A percentile compares a stretch with the other conserved stretches of the same genome.
Conservation (phyloP, 352 stramenopile species). For the Phytophthora cactorum region DNA sequence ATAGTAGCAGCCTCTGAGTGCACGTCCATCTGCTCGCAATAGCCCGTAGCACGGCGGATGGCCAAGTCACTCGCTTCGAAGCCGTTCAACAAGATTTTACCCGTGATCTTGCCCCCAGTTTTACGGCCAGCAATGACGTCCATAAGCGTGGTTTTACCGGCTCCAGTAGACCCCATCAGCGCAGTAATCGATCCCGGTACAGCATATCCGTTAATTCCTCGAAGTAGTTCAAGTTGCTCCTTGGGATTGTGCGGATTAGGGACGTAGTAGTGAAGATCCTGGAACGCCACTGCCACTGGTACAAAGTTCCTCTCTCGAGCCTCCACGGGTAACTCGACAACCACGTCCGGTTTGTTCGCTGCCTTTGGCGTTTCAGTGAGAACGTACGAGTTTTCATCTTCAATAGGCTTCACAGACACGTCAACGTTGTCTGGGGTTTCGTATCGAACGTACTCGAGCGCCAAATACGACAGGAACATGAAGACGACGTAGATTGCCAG, state of each 20-base stretch:
- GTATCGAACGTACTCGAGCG: conserved; percentile 17
- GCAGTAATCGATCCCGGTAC: conserved; percentile 15
- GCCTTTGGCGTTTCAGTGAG: conserved; percentile 15
- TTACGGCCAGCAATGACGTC: conserved; percentile 7
- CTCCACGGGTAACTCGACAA: conserved; percentile 13
- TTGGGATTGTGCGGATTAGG: conserved; percentile 27
- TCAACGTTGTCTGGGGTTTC: conserved; percentile 17
- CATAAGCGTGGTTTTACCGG: conserved; percentile 14
- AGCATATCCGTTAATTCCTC: conserved; percentile 18
- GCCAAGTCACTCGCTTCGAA: conserved; percentile 14
- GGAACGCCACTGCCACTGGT: conserved; percentile 40
- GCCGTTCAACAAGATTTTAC: conserved; percentile 11
- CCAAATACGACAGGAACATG: conserved; percentile 24
- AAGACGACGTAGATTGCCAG: conserved; percentile 18
- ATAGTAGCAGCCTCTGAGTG: conserved; percentile 16
- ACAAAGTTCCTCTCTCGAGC: conserved; percentile 32
- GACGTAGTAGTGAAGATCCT: conserved; percentile 27
- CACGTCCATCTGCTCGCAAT: conserved; percentile 16
- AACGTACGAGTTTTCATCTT: conserved; percentile 16
- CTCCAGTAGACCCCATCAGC: conserved; percentile 12
- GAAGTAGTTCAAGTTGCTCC: conserved; percentile 38
- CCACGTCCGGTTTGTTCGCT: conserved; percentile 6
- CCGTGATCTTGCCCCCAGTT: conserved; percentile 9
- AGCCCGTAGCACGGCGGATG: conserved; percentile 6
- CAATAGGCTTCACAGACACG: conserved; percentile 14